Conservation (phyloP, 1,284 basidiomycete genomes). For the Microbotryum scabiosae region DNA sequence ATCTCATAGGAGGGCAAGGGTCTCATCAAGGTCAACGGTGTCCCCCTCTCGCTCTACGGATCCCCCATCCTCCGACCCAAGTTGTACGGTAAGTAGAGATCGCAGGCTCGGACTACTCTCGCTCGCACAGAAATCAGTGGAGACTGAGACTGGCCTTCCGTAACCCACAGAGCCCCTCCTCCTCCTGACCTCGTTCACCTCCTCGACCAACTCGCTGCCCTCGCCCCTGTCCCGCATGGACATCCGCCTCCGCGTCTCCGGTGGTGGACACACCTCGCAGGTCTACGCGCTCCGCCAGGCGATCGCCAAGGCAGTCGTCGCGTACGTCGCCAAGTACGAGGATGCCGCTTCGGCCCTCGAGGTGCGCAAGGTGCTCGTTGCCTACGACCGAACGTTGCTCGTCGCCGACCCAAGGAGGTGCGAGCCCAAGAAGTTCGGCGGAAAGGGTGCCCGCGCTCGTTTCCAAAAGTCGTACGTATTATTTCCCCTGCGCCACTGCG, state of each 20-base stretch:
- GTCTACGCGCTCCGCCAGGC: slow-evolving; percentile 99
- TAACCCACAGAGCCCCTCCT: slow-evolving; percentile 53
- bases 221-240: slow-evolving; percentile 60
- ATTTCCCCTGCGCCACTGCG: neutral
- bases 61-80: slow-evolving; percentile 90
- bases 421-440: slow-evolving; percentile 83
- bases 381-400: slow-evolving; percentile 72
- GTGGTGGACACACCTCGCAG: slow-evolving; percentile 99
- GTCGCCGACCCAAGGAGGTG: slow-evolving; percentile 74
- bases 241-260: slow-evolving; percentile 96
- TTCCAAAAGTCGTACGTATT: slow-evolving; percentile 32
- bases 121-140: no score
- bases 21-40: slow-evolving; percentile 93
- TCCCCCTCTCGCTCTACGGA: slow-evolving; percentile 88
- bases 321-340: slow-evolving; percentile 96
- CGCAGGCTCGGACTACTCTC: no score
- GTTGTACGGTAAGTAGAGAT: slow-evolving; percentile 60
- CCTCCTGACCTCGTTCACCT: slow-evolving; percentile 76
- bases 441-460: slow-evolving; percentile 53
- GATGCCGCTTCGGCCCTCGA: slow-evolving; percentile 95
- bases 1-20: slow-evolving; percentile 74
- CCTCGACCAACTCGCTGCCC: slow-evolving; percentile 29
- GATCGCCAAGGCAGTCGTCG: slow-evolving; percentile 94
- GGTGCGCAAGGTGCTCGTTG: slow-evolving; percentile 90
- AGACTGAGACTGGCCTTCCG: neutral